Base-by-base conservation (phyloP, 495 filamentous ascomycete genomes). In the Staphylotrichum longicolle region DNA sequence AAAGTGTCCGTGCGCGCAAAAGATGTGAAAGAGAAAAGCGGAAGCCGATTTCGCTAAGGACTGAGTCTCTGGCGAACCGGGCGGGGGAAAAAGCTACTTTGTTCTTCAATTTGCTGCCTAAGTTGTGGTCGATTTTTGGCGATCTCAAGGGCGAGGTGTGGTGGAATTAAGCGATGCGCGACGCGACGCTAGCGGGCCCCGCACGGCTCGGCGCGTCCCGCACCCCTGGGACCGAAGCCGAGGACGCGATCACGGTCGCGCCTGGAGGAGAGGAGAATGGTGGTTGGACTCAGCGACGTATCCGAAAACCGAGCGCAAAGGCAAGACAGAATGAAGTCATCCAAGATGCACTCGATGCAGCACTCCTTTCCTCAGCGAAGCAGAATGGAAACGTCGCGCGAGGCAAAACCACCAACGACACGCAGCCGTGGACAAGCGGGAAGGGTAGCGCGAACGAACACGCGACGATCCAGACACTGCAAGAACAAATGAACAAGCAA, bases 171-270 rank as follows among this genome's bases (percentile, higher is more conserved):
- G 12, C 30, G 32, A 51, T 35, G 48, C 48, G 48, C 30, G 48
- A 35, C 48, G 48, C 32, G 7, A 51, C 32, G 32, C 48, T 35
- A 51, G 48, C 48, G 48, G 48, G 32, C 48, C 47, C 48, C 48
- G 30, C 48, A 51, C 47, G 47, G 7, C 47, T n/a, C 47, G n/a
- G 15, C 45, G 45, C 45, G 45, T 47, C 45, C 45, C 45, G 15
- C 14, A 27, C 45, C n/a, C 45, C 45, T 47, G 15, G 45, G 20
- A 7, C 3, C 12, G 46, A 49, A 49, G 20, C 27, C 20, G 46
- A 49, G 46, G 20, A 49, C 46, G 20, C 46, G 46, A 30, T 32
- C 46, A 49, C 46, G 20, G 46, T 32, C 46, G 15, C 46, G 46
- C 46, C 20, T 49, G 27, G 32, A 49, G 46, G 46, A 32, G 46